Conservation (phyloP, 2,329 filamentous ascomycete genomes). For the Cryphonectria naterciae region DNA sequence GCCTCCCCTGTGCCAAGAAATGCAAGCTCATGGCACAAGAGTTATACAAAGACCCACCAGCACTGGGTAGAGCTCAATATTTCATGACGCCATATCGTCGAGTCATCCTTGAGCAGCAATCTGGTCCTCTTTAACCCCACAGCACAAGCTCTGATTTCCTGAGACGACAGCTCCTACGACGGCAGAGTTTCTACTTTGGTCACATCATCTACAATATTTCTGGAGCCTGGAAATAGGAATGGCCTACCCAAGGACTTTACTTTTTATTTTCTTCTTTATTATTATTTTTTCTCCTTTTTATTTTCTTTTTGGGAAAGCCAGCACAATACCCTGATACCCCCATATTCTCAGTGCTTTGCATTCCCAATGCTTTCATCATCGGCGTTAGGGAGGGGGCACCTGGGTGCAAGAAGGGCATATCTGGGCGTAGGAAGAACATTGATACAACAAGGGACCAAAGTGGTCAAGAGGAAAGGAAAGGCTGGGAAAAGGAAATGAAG, state of each 20-base stretch:
- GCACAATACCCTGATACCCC: background rate
- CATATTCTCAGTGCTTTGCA: background rate
- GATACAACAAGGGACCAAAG: background rate
- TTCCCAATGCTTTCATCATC: background rate
- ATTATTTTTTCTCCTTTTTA: background rate
- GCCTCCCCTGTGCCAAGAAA: background rate
- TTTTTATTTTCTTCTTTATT: background rate
- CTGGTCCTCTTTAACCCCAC: background rate
- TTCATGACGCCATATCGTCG: background rate
- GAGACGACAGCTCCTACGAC: too few species aligned
- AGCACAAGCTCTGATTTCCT: background rate
- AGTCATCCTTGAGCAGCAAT: background rate
- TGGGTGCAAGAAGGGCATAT: background rate
- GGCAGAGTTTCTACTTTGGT: background rate
- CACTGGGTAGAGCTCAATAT: background rate
- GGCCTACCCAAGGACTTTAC: background rate
- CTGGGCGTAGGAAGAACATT: background rate
- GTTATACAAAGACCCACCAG: background rate
- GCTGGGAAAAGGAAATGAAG: too few species aligned
- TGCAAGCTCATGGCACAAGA: background rate
- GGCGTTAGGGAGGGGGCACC: background rate
- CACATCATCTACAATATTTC: background rate
- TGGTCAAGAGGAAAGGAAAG: background rate
- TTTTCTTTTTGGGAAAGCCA: background rate
- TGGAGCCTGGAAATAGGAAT: background rate